Evolutionary conservation across 176 grass and related monocot species (phyloP).

Genomic region (Paspalum vaginatum): DNA sequence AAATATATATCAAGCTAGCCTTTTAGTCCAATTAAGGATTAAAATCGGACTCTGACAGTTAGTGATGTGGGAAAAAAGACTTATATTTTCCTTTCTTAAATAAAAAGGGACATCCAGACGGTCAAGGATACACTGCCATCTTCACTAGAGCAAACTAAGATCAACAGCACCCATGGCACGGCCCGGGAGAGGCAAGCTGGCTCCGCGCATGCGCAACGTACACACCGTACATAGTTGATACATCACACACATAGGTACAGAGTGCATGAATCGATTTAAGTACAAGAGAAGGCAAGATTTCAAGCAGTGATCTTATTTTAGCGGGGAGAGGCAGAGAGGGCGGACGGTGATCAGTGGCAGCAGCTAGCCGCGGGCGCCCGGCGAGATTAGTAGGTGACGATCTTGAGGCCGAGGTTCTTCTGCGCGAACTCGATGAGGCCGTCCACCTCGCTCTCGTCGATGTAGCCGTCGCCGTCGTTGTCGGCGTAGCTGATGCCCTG

Average conservation of each 20-base stretch:
- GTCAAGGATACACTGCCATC: no score
- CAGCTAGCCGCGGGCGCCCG: not conserved
- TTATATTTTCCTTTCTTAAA: no score
- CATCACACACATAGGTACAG: not conserved
- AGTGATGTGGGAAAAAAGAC: no score
- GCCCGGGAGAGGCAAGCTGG: no score
- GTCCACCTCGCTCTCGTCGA: constrained; percentile 75
- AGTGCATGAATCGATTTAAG: constrained; percentile 6
- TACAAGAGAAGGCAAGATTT: constrained; percentile 8
- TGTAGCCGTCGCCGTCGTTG: constrained; percentile 64
- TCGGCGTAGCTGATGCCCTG: constrained; percentile 73
- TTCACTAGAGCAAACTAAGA: no score
- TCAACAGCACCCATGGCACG: no score
- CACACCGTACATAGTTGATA: no score
- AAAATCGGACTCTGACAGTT: no score
- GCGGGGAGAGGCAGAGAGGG: not conserved
- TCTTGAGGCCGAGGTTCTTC: constrained; percentile 69
- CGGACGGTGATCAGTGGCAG: not conserved
- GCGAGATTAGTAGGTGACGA: constrained; percentile 61
- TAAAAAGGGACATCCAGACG: no score
- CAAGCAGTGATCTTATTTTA: constrained; percentile 40
- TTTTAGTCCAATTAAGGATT: no score
- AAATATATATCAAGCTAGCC: no score
- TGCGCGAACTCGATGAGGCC: constrained; percentile 82
- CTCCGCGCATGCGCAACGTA: no score